Evolutionary conservation across 2,329 filamentous ascomycete species (phyloP), one percentile per base, ranked within the genome.

Genomic region (Trichophyton rubrum): DNA sequence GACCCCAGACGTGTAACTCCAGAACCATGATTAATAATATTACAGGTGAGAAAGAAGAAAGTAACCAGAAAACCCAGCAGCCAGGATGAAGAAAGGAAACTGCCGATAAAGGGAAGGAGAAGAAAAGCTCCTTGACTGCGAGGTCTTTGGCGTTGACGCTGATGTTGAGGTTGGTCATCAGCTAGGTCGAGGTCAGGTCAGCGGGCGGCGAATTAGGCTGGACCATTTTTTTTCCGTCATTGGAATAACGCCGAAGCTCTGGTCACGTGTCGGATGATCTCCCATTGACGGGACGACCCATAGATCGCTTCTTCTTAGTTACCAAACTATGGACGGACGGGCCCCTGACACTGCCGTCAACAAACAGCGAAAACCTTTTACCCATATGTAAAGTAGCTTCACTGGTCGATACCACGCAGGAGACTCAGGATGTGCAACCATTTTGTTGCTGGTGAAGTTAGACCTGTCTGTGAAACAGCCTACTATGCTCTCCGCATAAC

Each of bases 1-100:
- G 86, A 57, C 91, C 91, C 87, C 91, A 95, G 69, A 96, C 82
- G 75, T 96, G 88, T 62, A 99, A 82, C 75, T 92, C 83, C 56
- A 90, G 75, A 64, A 83, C 78, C 78, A 81, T 82, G 60, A 62
- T 67, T 60, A 58, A 41, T 60, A 58, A 24, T 41, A n/a, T 20
- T 41, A 41, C 56, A 58, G 7, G 17, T 3, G 13, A 41, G 2
- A 24, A 40, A 15, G 30, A 27, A 58, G 40, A 58, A 22, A 24
- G 8, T 17, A 41, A 3, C 24, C 7, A 13, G n/a, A 15, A n/a
- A 24, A 17, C 4, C 20, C 7, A 56, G 13, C 13, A 56, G 9
- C 8, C n/a, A 41, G 27, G 33, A 47, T 3, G 40, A 47, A 15
- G 17, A 47, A 20, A 22, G 3, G 20, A n/a, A 38, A 38, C 33